A percentile compares a stretch with the other conserved stretches of the same genome.
These are phyloP conservation scores for Fusarium xylarioides DNA, from an alignment of 2,329 filamentous ascomycete species.

Conservation along the genomic window DNA sequence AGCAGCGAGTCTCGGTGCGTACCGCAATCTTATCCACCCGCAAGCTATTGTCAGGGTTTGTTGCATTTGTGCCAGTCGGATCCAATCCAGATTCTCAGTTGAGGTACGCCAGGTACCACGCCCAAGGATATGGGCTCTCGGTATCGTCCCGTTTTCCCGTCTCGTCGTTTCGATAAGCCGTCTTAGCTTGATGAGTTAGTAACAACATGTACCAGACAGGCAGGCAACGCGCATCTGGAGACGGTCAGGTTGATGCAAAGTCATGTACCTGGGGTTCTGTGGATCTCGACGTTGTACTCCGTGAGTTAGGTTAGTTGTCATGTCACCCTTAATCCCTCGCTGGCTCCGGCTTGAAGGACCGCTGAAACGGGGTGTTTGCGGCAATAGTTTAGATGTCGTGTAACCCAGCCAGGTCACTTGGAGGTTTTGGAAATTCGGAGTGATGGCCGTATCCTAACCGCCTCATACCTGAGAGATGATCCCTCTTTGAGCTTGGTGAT, in stretches of 20 bases:
- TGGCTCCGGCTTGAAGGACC: neutral
- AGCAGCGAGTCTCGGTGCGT: neutral
- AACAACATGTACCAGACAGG: neutral
- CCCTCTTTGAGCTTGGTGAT: neutral
- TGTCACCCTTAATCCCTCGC: neutral
- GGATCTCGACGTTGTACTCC: neutral
- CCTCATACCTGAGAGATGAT: neutral
- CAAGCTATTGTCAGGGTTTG: neutral
- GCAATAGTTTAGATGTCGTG: slow-evolving; percentile 10
- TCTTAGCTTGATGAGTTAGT: neutral
- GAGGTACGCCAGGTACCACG: slow-evolving; percentile 3
- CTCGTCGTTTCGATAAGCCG: neutral
- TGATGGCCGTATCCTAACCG: neutral
- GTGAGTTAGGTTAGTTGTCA: neutral
- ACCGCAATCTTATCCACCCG: slow-evolving; percentile 4
- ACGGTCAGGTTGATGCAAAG: slow-evolving; percentile 11
- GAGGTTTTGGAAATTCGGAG: neutral
- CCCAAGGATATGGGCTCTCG: slow-evolving; percentile 7
- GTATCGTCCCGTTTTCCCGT: slow-evolving; percentile 4
- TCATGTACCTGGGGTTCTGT: neutral
- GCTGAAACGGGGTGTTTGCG: slow-evolving; percentile 16
- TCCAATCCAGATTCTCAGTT: neutral
- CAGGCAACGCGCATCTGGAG: slow-evolving; percentile 14
- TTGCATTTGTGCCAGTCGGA: slow-evolving; percentile 8
- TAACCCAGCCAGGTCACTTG: slow-evolving; percentile 4